Evolutionary conservation across 225 moss, liverwort and hornwort species (phyloP), one percentile per base, ranked within the genome.

Genomic region (Lunularia cruciata): DNA sequence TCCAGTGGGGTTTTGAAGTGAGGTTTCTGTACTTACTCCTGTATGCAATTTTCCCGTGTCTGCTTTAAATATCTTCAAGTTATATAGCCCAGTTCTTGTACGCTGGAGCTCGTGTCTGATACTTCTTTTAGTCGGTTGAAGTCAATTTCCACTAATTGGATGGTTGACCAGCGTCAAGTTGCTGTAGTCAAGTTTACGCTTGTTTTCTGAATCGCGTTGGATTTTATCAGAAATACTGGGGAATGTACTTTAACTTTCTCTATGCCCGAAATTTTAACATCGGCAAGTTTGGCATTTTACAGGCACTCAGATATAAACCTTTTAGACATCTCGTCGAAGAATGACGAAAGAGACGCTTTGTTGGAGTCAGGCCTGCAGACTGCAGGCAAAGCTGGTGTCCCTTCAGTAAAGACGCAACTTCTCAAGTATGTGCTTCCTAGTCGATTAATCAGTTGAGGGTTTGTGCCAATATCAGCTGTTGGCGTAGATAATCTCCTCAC

Each of bases 231-330:
- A n/a, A n/a, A n/a, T n/a, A n/a, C n/a, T n/a, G n/a, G n/a, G n/a
- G n/a, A n/a, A n/a, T n/a, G n/a, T n/a, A n/a, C n/a, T n/a, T n/a
- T n/a, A n/a, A n/a, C n/a, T n/a, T n/a, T n/a, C n/a, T n/a, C n/a
- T n/a, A n/a, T n/a, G n/a, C n/a, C n/a, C n/a, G n/a, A n/a, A n/a
- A n/a, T n/a, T n/a, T n/a, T n/a, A n/a, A n/a, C n/a, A n/a, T n/a
- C n/a, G n/a, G n/a, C n/a, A n/a, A n/a, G n/a, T n/a, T n/a, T n/a
- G n/a, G n/a, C 43, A 43, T 47, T 12, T 30, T 76, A 27, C 77
- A 91, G 91, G 75, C 90, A 91, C 57, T 78, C 88, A 47, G 85
- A 87, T 76, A 63, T 83, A 49, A 87, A 73, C 73, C 72, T 89
- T 37, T 77, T 73, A 36, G 80, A 69, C 20, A 79, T 76, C 10